A percentile compares a stretch with the other conserved stretches of the same genome.
Evolutionary conservation across 1,284 basidiomycete genomes (phyloP).

Genomic region (Cyathus olla): DNA sequence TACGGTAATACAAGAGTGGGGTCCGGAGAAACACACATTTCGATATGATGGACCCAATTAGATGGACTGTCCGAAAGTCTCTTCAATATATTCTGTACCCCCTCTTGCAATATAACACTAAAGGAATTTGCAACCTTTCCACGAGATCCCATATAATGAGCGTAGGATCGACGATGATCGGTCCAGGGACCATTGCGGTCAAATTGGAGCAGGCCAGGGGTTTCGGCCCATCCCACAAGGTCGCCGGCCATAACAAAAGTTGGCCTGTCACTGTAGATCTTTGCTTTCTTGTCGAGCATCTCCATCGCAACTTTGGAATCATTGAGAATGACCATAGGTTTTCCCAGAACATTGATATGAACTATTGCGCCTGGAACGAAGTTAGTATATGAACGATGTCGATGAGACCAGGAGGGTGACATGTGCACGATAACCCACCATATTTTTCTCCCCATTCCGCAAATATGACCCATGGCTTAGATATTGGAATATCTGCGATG

Average conservation of each 20-base stretch:
- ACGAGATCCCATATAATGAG: too few relatives aligned
- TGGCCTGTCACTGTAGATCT: slow-evolving; percentile 32
- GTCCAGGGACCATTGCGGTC: neutral
- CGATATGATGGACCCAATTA: too few relatives aligned
- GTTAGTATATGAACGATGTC: neutral
- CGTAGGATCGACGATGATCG: neutral
- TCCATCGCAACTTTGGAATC: slow-evolving; percentile 24
- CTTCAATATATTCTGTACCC: too few relatives aligned
- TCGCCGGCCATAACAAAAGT: neutral
- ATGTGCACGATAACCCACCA: neutral
- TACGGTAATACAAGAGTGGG: too few relatives aligned
- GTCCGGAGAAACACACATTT: too few relatives aligned
- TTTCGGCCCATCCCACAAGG: neutral
- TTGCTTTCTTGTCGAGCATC: slow-evolving; percentile 28
- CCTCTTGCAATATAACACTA: too few relatives aligned
- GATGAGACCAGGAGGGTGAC: too few relatives aligned
- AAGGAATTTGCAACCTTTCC: too few relatives aligned
- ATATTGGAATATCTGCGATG: neutral
- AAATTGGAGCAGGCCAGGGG: neutral
- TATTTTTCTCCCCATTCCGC: slow-evolving; percentile 1
- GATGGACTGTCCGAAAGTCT: too few relatives aligned
- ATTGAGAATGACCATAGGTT: slow-evolving; percentile 30
- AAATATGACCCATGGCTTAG: slow-evolving; percentile 2
- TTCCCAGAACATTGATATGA: slow-evolving; percentile 21
- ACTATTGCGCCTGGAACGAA: slow-evolving; percentile 7